phyloP scores from a whole-genome alignment of 2,329 filamentous ascomycete genomes.

The Ceratocystis smalleyi region DNA sequence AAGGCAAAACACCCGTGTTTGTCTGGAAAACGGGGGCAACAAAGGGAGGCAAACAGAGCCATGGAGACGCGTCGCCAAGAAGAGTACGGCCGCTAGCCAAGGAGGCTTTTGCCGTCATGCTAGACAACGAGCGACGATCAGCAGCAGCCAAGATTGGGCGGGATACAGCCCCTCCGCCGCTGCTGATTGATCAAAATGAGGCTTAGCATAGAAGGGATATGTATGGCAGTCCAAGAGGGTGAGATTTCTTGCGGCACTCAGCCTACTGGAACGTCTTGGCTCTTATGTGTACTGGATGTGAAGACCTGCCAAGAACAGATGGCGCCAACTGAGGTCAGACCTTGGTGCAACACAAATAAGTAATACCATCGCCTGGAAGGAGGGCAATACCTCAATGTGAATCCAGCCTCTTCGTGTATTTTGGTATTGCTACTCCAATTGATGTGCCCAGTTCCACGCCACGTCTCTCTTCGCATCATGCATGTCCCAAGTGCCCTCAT shows the following conservation, averaged over 20 bases:
- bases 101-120: background rate
- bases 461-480: background rate
- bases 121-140: background rate
- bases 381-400: no score
- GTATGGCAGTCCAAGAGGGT: background rate
- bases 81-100: background rate
- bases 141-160: background rate
- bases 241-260: background rate
- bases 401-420: background rate
- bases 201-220: no score
- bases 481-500: background rate
- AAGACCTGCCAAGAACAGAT: constrained; percentile 2
- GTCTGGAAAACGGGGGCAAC: background rate
- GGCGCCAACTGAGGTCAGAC: background rate
- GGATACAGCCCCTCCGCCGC: background rate
- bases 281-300: background rate
- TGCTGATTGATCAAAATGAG: no score
- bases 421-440: background rate
- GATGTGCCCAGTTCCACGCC: background rate
- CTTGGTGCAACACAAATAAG: background rate
- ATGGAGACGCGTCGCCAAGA: background rate
- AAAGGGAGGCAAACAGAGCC: background rate
- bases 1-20: background rate
- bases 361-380: background rate
- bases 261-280: background rate